phyloP scores from a whole-genome alignment of 1,284 basidiomycete species.

The Ustilago curta region DNA sequence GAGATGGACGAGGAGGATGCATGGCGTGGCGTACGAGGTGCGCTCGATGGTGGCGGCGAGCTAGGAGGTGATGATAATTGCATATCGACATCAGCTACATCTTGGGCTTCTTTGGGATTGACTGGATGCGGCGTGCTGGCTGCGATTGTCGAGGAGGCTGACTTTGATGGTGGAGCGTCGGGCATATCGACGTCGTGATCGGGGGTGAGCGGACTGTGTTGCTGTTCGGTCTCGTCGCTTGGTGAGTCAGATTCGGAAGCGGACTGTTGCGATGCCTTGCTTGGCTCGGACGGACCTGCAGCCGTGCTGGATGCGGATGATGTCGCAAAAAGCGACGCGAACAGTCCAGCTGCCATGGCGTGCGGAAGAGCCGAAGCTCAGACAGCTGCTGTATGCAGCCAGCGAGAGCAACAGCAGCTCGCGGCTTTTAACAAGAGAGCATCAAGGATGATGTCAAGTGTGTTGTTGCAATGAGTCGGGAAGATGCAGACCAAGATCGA shows the following conservation, averaged over 20 bases:
- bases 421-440: slow-evolving; percentile 1
- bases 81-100: slow-evolving; percentile 34
- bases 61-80: slow-evolving; percentile 39
- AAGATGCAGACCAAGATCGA: no score
- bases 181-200: slow-evolving; percentile 11
- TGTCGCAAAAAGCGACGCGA: slow-evolving; percentile 37
- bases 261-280: no score
- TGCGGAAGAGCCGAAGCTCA: slow-evolving; percentile 3
- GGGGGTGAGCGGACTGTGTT: slow-evolving; percentile 1
- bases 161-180: neutral
- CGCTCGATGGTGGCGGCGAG: slow-evolving; percentile 23
- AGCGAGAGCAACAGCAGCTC: slow-evolving; percentile 11
- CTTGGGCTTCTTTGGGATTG: slow-evolving; percentile 20
- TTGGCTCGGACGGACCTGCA: neutral
- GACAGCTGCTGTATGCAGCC: slow-evolving; percentile 7
- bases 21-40: slow-evolving; percentile 11
- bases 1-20: neutral
- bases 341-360: slow-evolving; percentile 33
- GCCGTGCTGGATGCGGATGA: slow-evolving; percentile 7
- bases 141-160: neutral
- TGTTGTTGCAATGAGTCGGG: neutral
- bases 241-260: neutral
- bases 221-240: slow-evolving; percentile 15
- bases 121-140: neutral
- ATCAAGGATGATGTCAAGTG: slow-evolving; percentile 8